phyloP scores from a whole-genome alignment of 164 flowering plant genomes.

The Umbilicus rupestris region DNA sequence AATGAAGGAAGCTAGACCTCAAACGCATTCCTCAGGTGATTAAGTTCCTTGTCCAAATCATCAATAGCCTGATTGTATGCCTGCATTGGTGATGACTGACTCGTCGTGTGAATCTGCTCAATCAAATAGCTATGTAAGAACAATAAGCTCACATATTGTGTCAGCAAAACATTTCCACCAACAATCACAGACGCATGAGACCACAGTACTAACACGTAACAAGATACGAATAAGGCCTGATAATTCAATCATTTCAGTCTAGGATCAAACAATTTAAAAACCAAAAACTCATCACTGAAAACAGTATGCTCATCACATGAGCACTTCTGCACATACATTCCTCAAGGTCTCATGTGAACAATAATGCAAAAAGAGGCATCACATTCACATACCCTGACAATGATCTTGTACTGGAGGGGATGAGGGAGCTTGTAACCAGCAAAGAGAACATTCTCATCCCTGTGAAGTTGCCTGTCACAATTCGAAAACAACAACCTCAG shows the following conservation, averaged over 20 bases:
- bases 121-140: not conserved
- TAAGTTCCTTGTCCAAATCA: constrained; percentile 91
- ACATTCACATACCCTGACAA: constrained; percentile 64
- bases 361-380: too few species aligned
- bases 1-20: constrained; percentile 38
- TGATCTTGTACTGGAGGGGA: constrained; percentile 91
- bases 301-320: too few species aligned
- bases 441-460: constrained; percentile 79
- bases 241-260: too few species aligned
- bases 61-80: constrained; percentile 95
- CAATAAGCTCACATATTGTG: not conserved
- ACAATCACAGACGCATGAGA: too few species aligned
- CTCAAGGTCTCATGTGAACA: too few species aligned
- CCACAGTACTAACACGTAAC: too few species aligned
- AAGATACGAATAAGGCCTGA: too few species aligned
- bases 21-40: constrained; percentile 55
- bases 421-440: constrained; percentile 99
- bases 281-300: too few species aligned
- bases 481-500: not conserved
- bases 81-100: constrained; percentile 98
- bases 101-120: constrained; percentile 76
- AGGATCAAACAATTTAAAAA: too few species aligned
- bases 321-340: too few species aligned
- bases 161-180: not conserved
- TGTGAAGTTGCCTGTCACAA: constrained; percentile 72